phyloP scores from a whole-genome alignment of 1,139 yeast genomes.

The Yamadazyma oceani region DNA sequence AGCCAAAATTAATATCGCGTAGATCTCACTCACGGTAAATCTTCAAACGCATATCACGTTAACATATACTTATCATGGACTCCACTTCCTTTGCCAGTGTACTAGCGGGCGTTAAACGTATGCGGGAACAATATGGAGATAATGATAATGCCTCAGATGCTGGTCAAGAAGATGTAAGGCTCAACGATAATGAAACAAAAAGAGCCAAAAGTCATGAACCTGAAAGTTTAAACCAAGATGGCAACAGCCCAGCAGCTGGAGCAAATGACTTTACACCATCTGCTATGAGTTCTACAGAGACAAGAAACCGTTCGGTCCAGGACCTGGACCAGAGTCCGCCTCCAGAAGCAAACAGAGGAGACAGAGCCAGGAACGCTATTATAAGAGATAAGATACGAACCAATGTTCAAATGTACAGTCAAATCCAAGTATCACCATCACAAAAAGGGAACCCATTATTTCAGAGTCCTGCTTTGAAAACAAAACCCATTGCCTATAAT shows the following conservation, averaged over 20 bases:
- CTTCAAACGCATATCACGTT: too few species aligned
- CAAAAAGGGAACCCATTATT: conserved; percentile 48
- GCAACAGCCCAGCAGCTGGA: too few species aligned
- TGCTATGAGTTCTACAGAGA: too few species aligned
- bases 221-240: too few species aligned
- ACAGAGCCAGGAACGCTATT: background rate
- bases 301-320: too few species aligned
- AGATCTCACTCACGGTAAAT: too few species aligned
- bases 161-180: background rate
- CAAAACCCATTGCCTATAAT: conserved; percentile 38
- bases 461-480: conserved; percentile 38
- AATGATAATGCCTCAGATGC: background rate
- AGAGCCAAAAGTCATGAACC: too few species aligned
- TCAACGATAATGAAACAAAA: background rate
- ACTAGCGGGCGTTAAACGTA: conserved; percentile 58
- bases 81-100: conserved; percentile 65
- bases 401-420: conserved; percentile 22
- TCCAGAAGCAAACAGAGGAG: too few species aligned
- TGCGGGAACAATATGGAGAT: conserved; percentile 38
- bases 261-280: too few species aligned
- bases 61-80: conserved; percentile 24
- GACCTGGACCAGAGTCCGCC: too few species aligned
- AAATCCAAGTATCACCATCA: conserved; percentile 28
- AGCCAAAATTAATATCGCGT: too few species aligned
- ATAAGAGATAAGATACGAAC: conserved; percentile 4